phyloP scores from a whole-genome alignment of 2,329 filamentous ascomycete species.

The Neofusicoccum sp. region DNA sequence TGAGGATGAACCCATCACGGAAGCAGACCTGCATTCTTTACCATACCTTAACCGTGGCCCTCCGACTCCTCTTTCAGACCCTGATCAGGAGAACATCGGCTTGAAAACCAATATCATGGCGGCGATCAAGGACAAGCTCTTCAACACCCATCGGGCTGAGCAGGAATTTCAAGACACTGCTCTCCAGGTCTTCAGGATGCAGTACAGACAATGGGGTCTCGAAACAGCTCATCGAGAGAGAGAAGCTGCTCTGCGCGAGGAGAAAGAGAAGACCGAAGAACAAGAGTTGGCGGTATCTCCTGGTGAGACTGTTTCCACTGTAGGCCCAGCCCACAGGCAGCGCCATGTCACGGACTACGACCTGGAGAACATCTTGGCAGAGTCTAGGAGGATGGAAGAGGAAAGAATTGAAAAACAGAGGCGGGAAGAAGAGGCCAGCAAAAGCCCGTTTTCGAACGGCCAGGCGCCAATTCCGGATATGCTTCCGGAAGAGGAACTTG shows the following conservation, averaged over 20 bases:
- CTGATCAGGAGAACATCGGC: constrained; percentile 41
- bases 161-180: constrained; percentile 32
- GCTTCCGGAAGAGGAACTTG: constrained; percentile 63
- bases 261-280: constrained; percentile 38
- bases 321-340: constrained; percentile 56
- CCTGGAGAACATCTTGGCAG: constrained; percentile 57
- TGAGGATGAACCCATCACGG: constrained; percentile 30
- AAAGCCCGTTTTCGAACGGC: constrained; percentile 71
- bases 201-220: constrained; percentile 46
- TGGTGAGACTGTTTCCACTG: constrained; percentile 18
- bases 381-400: constrained; percentile 71
- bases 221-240: constrained; percentile 40
- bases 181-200: constrained; percentile 37
- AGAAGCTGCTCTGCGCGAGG: constrained; percentile 41
- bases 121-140: constrained; percentile 38
- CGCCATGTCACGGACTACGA: constrained; percentile 68
- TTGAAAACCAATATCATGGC: constrained; percentile 39
- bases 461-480: constrained; percentile 74
- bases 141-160: constrained; percentile 38
- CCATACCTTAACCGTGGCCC: constrained; percentile 50
- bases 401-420: constrained; percentile 68
- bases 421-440: constrained; percentile 50
- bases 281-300: constrained; percentile 44
- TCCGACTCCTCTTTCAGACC: constrained; percentile 47
- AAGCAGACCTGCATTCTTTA: constrained; percentile 46